Percentiles rank a stretch among this genome's conserved stretches.
phyloP scores from a whole-genome alignment of 768 basidiomycete species.

The Leccinum rimulosum region DNA sequence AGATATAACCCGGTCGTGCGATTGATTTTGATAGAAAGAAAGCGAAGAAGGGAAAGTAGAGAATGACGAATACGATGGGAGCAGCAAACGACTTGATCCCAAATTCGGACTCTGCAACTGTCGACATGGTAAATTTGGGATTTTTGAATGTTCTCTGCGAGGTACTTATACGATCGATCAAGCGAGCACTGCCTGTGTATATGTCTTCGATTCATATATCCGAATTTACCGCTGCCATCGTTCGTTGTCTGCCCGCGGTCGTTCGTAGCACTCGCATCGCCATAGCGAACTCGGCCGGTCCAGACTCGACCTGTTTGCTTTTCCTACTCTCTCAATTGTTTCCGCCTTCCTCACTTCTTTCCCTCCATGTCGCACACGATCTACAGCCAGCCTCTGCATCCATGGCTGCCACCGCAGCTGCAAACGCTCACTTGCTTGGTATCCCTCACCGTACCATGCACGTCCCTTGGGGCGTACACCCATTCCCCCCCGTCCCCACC shows the following conservation, averaged over 20 bases:
- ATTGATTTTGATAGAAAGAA: slow-evolving; percentile 16
- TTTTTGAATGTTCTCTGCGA: no score
- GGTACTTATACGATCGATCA: neutral
- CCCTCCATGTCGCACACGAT: slow-evolving; percentile 68
- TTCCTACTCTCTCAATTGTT: slow-evolving; percentile 55
- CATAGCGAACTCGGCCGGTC: slow-evolving; percentile 78
- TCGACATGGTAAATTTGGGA: neutral
- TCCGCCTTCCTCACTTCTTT: slow-evolving; percentile 39
- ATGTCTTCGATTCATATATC: slow-evolving; percentile 36
- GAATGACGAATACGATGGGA: slow-evolving; percentile 26
- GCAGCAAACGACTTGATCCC: slow-evolving; percentile 27
- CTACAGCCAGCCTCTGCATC: slow-evolving; percentile 54
- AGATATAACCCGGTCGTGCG: slow-evolving; percentile 19
- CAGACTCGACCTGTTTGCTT: slow-evolving; percentile 78
- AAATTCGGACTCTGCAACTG: slow-evolving; percentile 1
- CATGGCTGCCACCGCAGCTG: slow-evolving; percentile 53
- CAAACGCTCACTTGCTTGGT: slow-evolving; percentile 40
- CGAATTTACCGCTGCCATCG: slow-evolving; percentile 51
- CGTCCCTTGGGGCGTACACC: slow-evolving; percentile 57
- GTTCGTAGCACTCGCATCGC: slow-evolving; percentile 28
- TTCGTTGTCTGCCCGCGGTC: slow-evolving; percentile 11
- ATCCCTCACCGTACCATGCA: slow-evolving; percentile 45
- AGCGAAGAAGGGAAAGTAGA: slow-evolving; percentile 22
- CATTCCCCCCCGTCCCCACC: slow-evolving; percentile 49
- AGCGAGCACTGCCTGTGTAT: neutral